Base-by-base conservation (phyloP, 805 yeast species). In the Zygosaccharomyces bailii region DNA sequence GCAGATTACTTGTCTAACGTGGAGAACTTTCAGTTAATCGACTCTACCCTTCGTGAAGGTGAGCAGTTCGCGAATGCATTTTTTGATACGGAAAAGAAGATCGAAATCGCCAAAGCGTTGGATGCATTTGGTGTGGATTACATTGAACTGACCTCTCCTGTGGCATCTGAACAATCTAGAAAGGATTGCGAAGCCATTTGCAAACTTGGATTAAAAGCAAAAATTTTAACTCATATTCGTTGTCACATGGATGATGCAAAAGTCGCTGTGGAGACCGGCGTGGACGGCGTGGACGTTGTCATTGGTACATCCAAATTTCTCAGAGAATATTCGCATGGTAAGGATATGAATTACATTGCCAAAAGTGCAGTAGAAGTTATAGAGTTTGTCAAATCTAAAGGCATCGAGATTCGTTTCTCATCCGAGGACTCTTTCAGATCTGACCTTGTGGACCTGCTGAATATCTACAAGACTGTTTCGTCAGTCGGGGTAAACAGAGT, bases 181-280 rank as follows among this genome's bases (percentile, higher is more conserved):
- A 70, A 65, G 49, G 99, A 91, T 69, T 91, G 98, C 75, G 98
- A 93, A 73, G 97, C 98, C 47, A 91, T 91, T 57, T 93, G 98
- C 78, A 91, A 93, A 75, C 77, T 93, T 56, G 98, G 98, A 8
- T 80, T 91, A 67, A 88, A 86, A 72, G 91, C 97, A 53, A 91
- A 93, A 74, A 88, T 93, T 53, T 78, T 91, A 56, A 91, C 99
- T 39, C 98, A 91, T 68, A 93, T 93, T 56, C 81, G 98, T 70
- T 91, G 99, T 71, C 97, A 91, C 72, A 91, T 91, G 97, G 98
- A 91, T 69, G 99, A 93, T 62, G 99, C 98, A 45, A 78, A 84
- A 59, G 86, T 93, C 48, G 99, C 99, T 4, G 99, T 91, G 38
- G 93, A 87, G 63, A 91, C 98, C 31, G 98, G 99, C 66, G 99